phyloP scores from a whole-genome alignment of 768 basidiomycete genomes.

The Fistulinella prunicolor region DNA sequence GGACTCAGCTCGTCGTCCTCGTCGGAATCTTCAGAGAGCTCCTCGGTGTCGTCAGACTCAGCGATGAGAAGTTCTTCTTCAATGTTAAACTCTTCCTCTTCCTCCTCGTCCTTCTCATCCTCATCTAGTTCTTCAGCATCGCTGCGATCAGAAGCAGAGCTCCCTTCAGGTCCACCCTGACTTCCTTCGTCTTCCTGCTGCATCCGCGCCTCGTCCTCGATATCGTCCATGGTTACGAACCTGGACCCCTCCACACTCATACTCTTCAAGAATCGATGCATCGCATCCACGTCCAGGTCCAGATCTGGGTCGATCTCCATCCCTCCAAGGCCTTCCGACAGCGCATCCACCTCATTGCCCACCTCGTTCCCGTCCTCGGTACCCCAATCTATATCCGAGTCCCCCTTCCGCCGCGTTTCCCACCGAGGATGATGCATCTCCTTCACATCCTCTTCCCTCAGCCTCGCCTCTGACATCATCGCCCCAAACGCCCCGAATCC shows the following conservation, averaged over 20 bases:
- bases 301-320: slow-evolving; percentile 69
- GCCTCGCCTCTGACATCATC: slow-evolving; percentile 49
- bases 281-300: slow-evolving; percentile 42
- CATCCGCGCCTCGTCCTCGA: slow-evolving; percentile 53
- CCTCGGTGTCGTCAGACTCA: slow-evolving; percentile 27
- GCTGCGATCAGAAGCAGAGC: slow-evolving; percentile 25
- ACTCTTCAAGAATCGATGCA: slow-evolving; percentile 53
- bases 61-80: slow-evolving; percentile 48
- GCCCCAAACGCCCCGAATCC: slow-evolving; percentile 53
- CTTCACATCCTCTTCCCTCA: slow-evolving; percentile 35
- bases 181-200: slow-evolving; percentile 46
- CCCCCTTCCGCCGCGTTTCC: slow-evolving; percentile 54
- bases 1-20: slow-evolving; percentile 37
- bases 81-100: slow-evolving; percentile 39
- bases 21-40: slow-evolving; percentile 26
- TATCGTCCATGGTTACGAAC: slow-evolving; percentile 64
- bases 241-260: slow-evolving; percentile 46
- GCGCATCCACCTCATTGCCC: slow-evolving; percentile 28
- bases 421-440: slow-evolving; percentile 38
- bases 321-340: slow-evolving; percentile 37
- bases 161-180: slow-evolving; percentile 22
- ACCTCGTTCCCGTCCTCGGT: slow-evolving; percentile 40
- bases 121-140: slow-evolving; percentile 28
- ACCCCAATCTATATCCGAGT: slow-evolving; percentile 72
- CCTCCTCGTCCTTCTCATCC: slow-evolving; percentile 35